phyloP scores from a whole-genome alignment of 2,329 filamentous ascomycete genomes.

The Neodidymelliopsis sp. region DNA sequence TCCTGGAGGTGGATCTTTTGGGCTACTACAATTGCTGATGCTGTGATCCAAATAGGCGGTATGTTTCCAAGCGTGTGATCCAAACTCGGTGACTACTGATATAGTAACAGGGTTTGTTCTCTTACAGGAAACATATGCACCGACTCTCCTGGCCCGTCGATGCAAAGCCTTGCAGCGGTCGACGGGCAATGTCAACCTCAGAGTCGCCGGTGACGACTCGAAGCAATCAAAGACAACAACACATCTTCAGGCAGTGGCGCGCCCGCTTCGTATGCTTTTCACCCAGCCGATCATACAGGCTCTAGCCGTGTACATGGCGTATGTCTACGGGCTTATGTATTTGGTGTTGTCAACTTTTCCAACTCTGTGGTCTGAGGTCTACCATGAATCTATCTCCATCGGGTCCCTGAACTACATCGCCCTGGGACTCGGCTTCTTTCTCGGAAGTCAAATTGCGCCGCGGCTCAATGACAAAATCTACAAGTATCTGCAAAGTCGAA shows the following conservation, averaged over 20 bases:
- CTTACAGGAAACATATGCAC: slow-evolving; percentile 69
- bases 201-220: slow-evolving; percentile 56
- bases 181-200: background rate
- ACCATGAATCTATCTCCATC: slow-evolving; percentile 62
- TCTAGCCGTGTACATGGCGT: slow-evolving; percentile 61
- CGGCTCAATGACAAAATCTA: slow-evolving; percentile 59
- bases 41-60: slow-evolving; percentile 65
- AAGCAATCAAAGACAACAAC: slow-evolving; percentile 45
- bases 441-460: slow-evolving; percentile 48
- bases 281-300: slow-evolving; percentile 67
- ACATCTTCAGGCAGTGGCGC: slow-evolving; percentile 42
- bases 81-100: no score
- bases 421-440: slow-evolving; percentile 66
- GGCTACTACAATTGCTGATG: slow-evolving; percentile 67
- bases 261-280: slow-evolving; percentile 62
- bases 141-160: slow-evolving; percentile 61
- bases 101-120: slow-evolving; percentile 37
- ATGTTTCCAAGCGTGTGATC: no score
- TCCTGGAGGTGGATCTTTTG: slow-evolving; percentile 77
- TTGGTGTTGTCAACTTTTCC: slow-evolving; percentile 68
- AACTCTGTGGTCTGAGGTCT: slow-evolving; percentile 61
- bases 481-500: slow-evolving; percentile 51
- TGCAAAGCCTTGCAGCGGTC: no score
- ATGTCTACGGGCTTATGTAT: slow-evolving; percentile 67
- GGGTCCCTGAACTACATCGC: slow-evolving; percentile 70